A percentile compares a stretch with the other conserved stretches of the same genome.
Evolutionary conservation across 169 alveolate species (phyloP).

Genomic region (Plasmodium sp.): DNA sequence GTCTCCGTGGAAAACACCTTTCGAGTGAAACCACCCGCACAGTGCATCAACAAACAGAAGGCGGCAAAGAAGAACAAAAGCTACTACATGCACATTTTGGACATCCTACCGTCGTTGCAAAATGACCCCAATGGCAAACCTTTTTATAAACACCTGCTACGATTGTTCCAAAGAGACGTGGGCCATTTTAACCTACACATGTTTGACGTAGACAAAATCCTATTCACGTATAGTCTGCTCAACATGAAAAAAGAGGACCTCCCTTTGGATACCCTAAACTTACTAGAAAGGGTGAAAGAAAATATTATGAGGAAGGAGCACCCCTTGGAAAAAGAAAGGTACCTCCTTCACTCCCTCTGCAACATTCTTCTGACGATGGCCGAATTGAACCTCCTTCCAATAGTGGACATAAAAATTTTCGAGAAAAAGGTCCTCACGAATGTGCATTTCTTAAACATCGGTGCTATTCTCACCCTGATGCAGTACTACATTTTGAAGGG

Average conservation of each 20-base stretch:
- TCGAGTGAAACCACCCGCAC: neutral
- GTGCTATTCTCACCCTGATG: slow-evolving; percentile 22
- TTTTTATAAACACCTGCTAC: slow-evolving; percentile 2
- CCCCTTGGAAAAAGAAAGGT: slow-evolving; percentile 8
- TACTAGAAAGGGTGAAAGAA: slow-evolving; percentile 42
- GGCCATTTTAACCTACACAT: slow-evolving; percentile 16
- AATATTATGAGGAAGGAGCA: slow-evolving; percentile 2
- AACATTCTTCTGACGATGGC: slow-evolving; percentile 13
- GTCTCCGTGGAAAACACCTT: neutral
- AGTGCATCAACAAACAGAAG: neutral
- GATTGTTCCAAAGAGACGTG: slow-evolving; percentile 17
- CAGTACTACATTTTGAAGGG: slow-evolving; percentile 49
- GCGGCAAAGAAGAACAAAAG: slow-evolving; percentile 18
- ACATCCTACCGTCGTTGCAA: slow-evolving; percentile 15
- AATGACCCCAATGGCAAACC: neutral
- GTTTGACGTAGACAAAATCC: slow-evolving; percentile 56
- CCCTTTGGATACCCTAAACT: neutral
- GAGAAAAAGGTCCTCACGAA: slow-evolving; percentile 29
- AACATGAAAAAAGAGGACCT: slow-evolving; percentile 1
- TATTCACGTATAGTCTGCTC: slow-evolving; percentile 21
- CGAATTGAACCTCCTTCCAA: slow-evolving; percentile 26
- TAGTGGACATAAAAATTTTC: slow-evolving; percentile 13
- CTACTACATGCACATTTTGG: slow-evolving; percentile 24
- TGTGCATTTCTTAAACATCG: slow-evolving; percentile 9
- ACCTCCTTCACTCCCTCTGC: slow-evolving; percentile 21